phyloP scores from a whole-genome alignment of 257 asterid species.

The Fraxinus quadrangulata region DNA sequence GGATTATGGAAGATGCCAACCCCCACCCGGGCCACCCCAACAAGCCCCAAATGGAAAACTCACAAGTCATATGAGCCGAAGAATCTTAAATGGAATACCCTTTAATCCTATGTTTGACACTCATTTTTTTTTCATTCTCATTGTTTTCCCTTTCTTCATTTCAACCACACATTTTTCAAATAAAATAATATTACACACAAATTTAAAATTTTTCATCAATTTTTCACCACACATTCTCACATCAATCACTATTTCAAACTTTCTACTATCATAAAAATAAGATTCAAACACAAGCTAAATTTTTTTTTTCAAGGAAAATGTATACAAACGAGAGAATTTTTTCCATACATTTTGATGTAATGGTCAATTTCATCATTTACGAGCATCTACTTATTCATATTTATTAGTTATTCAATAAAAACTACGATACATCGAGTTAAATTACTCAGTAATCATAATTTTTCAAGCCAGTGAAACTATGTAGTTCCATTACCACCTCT shows the following conservation, averaged over 20 bases:
- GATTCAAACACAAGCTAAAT: no score
- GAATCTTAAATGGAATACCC: neutral
- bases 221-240: no score
- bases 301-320: no score
- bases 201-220: no score
- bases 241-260: no score
- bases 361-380: neutral
- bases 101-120: no score
- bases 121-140: no score
- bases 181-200: no score
- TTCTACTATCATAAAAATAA: no score
- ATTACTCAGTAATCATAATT: neutral
- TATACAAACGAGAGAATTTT: neutral
- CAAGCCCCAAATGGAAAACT: conserved; percentile 43
- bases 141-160: no score
- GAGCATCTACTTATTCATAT: no score
- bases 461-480: neutral
- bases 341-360: neutral
- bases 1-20: conserved; percentile 22
- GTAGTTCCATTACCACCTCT: conserved; percentile 29
- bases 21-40: neutral
- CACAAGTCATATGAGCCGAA: conserved; percentile 17
- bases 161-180: no score
- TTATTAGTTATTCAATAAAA: neutral
- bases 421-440: neutral